These are phyloP conservation scores for Fraxinus platypoda DNA, from an alignment of 305 asterid genomes.

Conservation along the genomic window DNA sequence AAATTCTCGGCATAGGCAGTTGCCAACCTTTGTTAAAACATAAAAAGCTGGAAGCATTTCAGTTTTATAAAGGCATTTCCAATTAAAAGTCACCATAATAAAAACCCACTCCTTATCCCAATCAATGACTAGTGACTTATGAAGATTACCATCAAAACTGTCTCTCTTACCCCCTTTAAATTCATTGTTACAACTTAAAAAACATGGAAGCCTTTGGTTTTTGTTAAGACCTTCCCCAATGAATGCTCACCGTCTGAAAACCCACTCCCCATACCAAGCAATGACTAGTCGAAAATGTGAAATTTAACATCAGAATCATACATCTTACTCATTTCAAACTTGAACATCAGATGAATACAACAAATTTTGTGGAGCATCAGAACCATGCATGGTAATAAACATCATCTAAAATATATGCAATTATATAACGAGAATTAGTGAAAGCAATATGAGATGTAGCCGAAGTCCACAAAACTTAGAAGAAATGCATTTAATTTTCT, in stretches of 20 bases:
- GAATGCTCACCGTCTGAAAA: background rate
- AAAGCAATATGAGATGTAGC: background rate
- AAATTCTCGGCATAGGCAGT: background rate
- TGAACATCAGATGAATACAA: background rate
- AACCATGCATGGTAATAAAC: background rate
- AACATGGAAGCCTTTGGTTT: background rate
- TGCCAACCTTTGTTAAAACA: background rate
- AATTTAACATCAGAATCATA: background rate
- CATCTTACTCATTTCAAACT: background rate
- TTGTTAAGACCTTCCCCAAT: background rate
- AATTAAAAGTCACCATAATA: background rate
- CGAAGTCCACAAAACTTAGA: background rate
- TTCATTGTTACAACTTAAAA: background rate
- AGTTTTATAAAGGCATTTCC: background rate
- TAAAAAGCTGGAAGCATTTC: background rate
- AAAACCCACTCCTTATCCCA: background rate
- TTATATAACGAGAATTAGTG: background rate
- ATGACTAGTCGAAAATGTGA: background rate
- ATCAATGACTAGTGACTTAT: background rate
- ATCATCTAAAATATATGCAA: background rate
- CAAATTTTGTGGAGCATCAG: background rate
- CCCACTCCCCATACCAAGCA: background rate
- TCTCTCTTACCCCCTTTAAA: background rate
- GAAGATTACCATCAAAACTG: background rate
- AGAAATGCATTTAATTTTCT: background rate